Evolutionary conservation across 495 filamentous ascomycete species (phyloP).

Genomic region (Gamarada debralockiae): DNA sequence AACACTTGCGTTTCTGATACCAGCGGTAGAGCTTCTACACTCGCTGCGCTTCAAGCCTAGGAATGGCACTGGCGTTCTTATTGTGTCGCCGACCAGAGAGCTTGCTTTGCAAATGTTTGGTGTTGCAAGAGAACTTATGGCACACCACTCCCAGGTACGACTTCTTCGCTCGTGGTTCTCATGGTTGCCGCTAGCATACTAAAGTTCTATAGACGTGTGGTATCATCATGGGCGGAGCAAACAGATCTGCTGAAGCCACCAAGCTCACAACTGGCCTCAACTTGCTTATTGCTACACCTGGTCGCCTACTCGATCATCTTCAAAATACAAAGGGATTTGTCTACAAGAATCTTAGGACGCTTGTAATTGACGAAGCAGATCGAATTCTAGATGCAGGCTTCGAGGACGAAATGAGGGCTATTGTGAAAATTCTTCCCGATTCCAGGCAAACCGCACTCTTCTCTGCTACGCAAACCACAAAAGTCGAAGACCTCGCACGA

Average conservation of each 20-base stretch:
- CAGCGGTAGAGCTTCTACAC: conserved; percentile 90
- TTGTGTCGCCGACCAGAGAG: conserved; percentile 86
- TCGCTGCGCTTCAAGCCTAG: conserved; percentile 70
- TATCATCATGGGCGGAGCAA: conserved; percentile 94
- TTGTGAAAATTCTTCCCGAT: conserved; percentile 92
- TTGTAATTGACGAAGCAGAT: conserved; percentile 92
- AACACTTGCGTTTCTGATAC: conserved; percentile 91
- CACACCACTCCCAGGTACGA: conserved; percentile 82
- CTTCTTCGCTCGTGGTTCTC: no score
- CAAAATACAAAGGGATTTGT: conserved; percentile 91
- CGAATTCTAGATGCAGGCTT: conserved; percentile 95
- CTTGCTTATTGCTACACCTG: conserved; percentile 88
- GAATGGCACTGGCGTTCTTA: conserved; percentile 78
- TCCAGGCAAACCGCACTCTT: conserved; percentile 97
- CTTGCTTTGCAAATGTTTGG: conserved; percentile 95
- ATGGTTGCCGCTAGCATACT: no score
- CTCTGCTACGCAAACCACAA: conserved; percentile 96
- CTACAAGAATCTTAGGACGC: conserved; percentile 85
- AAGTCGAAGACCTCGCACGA: conserved; percentile 92
- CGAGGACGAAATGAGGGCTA: conserved; percentile 97
- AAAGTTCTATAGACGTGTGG: no score
- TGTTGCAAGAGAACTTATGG: conserved; percentile 88
- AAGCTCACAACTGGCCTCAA: conserved; percentile 95
- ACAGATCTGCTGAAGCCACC: conserved; percentile 85
- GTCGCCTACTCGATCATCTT: conserved; percentile 87